Base-by-base conservation (phyloP, 768 basidiomycete species). In the Suillus sp. region DNA sequence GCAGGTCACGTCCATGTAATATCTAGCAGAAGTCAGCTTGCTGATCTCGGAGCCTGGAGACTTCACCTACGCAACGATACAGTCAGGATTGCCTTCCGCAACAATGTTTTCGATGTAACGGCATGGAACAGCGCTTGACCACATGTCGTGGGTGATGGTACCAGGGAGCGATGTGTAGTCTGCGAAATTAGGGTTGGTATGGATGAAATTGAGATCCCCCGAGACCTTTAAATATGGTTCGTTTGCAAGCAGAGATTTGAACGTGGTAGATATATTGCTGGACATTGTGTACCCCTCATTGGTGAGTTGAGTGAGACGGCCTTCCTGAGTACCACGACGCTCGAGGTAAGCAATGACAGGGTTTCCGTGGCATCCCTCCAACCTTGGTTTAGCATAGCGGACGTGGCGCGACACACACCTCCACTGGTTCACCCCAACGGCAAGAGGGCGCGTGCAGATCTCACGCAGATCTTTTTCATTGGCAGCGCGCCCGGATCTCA, bases 1-100 rank as follows among this genome's bases (percentile, higher is more conserved):
- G 80, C 98, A 99, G 5, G 92, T 91, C 92, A 99, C 96, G 69
- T 96, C 95, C 94, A 99, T 99, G 79, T 99, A 99, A 74, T 98
- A 99, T 4, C 92, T 95, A 63, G 2, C 53, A 59, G n/a, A 50
- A 40, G 20, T 64, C 22, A 62, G 30, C 4, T 30, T 30, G 30
- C 30, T 30, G 30, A 30, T 30, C 4, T 2, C 30, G 30, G 30
- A 30, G 30, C 30, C 30, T 30, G 30, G 4, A 30, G 30, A 30
- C 4, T 30, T 30, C 30, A 30, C 30, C 30, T 30, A 30, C 30
- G 30, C 30, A 30, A 30, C 30, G 30, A 30, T 4, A 30, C 4
- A 90, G 64, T 95, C 90, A 1, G 96, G 30, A 30, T 30, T 30
- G 30, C 2, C 30, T 30, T 30, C 30, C 30, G 30, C 30, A 30